A percentile compares a stretch with the other conserved stretches of the same genome.
These are phyloP conservation scores for Vigna radiata DNA, from an alignment of 306 rosid genomes.

Conservation along the genomic window DNA sequence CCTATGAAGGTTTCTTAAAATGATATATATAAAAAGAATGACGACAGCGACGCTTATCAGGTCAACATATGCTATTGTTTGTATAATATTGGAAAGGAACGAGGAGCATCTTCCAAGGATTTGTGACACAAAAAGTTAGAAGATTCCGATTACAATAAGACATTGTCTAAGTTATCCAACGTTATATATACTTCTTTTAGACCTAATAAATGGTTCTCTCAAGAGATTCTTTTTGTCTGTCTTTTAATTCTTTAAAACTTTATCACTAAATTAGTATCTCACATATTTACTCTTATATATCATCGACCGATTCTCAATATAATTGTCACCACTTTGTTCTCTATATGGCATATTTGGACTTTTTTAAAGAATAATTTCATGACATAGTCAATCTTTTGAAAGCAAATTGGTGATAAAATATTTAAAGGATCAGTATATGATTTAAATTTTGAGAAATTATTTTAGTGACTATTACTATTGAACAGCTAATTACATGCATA, in stretches of 20 bases:
- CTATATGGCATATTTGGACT: not conserved
- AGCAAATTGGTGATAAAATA: not conserved
- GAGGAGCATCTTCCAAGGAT: constrained; percentile 43
- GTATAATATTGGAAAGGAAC: constrained; percentile 14
- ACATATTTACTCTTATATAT: not conserved
- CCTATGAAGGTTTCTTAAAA: constrained; percentile 31
- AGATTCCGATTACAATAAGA: constrained; percentile 49
- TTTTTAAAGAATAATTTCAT: not conserved
- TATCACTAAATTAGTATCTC: not conserved
- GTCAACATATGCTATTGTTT: constrained; percentile 36
- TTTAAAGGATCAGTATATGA: not conserved
- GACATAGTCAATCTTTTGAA: not conserved
- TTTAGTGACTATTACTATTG: not conserved
- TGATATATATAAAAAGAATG: constrained; percentile 28
- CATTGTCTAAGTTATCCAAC: constrained; percentile 7
- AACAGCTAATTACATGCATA: not conserved
- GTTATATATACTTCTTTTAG: not conserved
- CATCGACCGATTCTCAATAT: not conserved
- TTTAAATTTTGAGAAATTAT: not conserved
- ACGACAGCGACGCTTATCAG: not conserved
- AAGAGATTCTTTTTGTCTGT: not conserved
- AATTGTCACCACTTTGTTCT: not conserved
- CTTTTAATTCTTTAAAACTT: not conserved
- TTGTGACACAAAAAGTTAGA: not conserved
- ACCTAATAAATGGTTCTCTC: not conserved